Conservation (phyloP, 1,284 basidiomycete species). For the Xanthoconium separans region DNA sequence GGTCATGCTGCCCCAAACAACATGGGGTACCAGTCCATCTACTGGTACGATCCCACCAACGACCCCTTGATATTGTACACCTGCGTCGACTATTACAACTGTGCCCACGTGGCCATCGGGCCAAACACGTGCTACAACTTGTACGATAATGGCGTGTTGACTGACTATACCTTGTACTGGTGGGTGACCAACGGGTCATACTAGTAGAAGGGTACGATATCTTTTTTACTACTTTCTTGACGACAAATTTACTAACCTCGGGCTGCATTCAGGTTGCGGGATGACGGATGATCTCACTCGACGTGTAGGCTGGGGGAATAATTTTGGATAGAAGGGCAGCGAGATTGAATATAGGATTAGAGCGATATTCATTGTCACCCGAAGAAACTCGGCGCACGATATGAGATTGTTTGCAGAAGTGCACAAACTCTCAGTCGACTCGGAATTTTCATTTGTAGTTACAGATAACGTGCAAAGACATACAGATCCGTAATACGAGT, state of each 20-base stretch:
- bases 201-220: background rate
- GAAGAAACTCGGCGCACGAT: no score
- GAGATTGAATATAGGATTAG: no score
- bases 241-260: no score
- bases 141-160: background rate
- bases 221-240: background rate
- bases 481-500: no score
- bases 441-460: no score
- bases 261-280: no score
- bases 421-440: no score
- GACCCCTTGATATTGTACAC: background rate
- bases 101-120: background rate
- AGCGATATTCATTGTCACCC: no score
- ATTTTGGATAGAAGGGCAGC: no score
- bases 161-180: background rate
- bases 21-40: background rate
- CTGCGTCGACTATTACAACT: slow-evolving; percentile 1
- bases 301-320: background rate
- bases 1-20: background rate
- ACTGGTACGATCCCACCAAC: background rate
- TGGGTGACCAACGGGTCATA: background rate
- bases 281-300: background rate
- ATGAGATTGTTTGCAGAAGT: no score
- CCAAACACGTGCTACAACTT: slow-evolving; percentile 7
- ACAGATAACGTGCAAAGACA: no score